Conservation (phyloP, 257 asterid genomes). For the Nicotiana tabacum region DNA sequence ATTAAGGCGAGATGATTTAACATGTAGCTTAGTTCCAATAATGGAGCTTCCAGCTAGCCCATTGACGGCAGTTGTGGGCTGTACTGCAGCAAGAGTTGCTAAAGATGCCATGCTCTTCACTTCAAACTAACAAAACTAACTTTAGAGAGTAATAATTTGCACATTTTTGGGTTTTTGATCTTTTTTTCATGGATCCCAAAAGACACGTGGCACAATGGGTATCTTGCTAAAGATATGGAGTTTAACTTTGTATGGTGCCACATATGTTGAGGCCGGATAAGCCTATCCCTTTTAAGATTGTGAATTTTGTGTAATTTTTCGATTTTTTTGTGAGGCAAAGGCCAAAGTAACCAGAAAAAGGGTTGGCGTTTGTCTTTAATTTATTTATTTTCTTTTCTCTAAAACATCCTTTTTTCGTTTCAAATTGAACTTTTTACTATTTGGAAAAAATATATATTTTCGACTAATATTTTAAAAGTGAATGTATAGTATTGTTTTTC, state of each 20-base stretch:
- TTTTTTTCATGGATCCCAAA: conserved; percentile 25
- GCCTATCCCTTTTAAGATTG: conserved; percentile 35
- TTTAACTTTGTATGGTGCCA: conserved; percentile 29
- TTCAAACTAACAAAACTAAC: conserved; percentile 19
- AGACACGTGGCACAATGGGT: conserved; percentile 47
- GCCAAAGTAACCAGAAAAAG: not conserved
- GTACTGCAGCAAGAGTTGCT: conserved; percentile 58
- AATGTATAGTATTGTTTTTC: no score
- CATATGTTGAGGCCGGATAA: conserved; percentile 36
- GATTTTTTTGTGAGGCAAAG: not conserved
- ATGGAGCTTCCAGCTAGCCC: conserved; percentile 91
- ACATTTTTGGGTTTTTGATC: not conserved
- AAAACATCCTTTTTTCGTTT: no score
- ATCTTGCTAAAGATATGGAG: conserved; percentile 28
- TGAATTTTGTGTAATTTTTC: not conserved
- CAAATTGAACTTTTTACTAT: no score
- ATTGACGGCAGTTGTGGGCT: conserved; percentile 53
- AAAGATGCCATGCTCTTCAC: conserved; percentile 57
- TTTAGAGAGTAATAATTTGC: conserved; percentile 1
- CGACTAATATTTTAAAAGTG: no score
- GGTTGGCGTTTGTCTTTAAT: no score
- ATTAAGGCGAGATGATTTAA: conserved; percentile 51
- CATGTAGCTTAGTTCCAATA: conserved; percentile 65
- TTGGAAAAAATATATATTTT: no score
- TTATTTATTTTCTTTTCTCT: not conserved